Conservation (phyloP, 345 rosid species). For the Excoecaria cochinchinensis region DNA sequence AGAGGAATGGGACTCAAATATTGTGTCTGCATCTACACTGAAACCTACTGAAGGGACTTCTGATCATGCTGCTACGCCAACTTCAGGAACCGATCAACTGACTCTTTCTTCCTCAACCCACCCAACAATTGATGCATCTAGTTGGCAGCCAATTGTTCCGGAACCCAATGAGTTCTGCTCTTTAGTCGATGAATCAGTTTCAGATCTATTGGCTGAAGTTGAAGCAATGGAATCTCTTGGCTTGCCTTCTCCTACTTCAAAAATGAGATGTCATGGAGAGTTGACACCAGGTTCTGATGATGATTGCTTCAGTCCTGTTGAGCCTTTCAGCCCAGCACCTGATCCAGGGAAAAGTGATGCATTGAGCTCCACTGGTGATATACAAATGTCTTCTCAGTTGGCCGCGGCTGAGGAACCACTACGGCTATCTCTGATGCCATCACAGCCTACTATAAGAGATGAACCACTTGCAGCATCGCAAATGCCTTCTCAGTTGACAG, state of each 20-base stretch:
- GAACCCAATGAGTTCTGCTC: conserved; percentile 60
- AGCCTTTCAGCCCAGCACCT: conserved; percentile 57
- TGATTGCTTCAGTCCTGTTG: conserved; percentile 79
- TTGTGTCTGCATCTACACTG: conserved; percentile 45
- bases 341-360: conserved; percentile 65
- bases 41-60: conserved; percentile 43
- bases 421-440: conserved; percentile 22
- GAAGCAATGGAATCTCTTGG: conserved; percentile 95
- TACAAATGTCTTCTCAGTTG: conserved; percentile 48
- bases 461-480: conserved; percentile 11
- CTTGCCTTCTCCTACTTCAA: conserved; percentile 77
- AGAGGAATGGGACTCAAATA: conserved; percentile 51
- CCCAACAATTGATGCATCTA: conserved; percentile 43
- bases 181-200: conserved; percentile 86
- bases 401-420: conserved; percentile 31
- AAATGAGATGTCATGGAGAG: conserved; percentile 42
- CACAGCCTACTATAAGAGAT: conserved; percentile 22
- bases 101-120: conserved; percentile 38
- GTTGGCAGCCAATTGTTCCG: conserved; percentile 70
- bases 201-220: conserved; percentile 97
- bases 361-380: conserved; percentile 68
- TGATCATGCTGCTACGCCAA: conserved; percentile 59
- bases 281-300: conserved; percentile 61
- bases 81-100: conserved; percentile 55
- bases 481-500: conserved; percentile 13